Evolutionary conservation across 2,329 filamentous ascomycete genomes (phyloP), one percentile per base, ranked within the genome.

Genomic region (Calonectria pseudoturangicola): DNA sequence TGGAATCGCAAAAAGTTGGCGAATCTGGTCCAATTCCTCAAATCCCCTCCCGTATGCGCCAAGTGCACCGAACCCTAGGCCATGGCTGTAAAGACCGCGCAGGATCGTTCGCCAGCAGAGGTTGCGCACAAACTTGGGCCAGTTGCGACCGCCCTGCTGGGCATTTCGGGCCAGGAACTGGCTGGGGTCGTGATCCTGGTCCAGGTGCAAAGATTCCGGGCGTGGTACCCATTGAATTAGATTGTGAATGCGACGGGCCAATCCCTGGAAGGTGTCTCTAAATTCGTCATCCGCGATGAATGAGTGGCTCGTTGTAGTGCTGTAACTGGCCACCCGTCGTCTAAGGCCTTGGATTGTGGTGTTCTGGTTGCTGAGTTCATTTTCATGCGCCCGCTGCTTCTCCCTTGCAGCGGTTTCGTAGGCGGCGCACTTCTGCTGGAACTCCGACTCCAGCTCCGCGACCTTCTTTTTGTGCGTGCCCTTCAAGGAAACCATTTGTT

Each of bases 241-340:
- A 47, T 75, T 73, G 54, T 72, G 64, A 50, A 75, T 63, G 21
- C 66, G 51, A 0, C 63, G 64, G 5, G 68, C 45, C 27, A 73
- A 51, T 1, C 33, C 45, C 12, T 69, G 60, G 6, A 75, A 67
- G n/a, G 30, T 68, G 39, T 30, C 41, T 15, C 62, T 60, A 30
- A 75, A 41, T 8, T 69, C 68, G 0, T 75, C 68, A 18, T 75
- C 73, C 15, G 68, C 36, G 13, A 71, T 73, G 3, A 65, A 58
- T 1, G 27, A 56, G 21, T 71, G 71, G 28, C 41, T 48, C 0
- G 62, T 62, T 15, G 50, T 66, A 54, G 50, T 68, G 21, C 47
- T 75, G 48, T 75, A 73, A 60, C 30, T 73, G 18, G 71, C 73
- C 68, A 75, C 71, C 18, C 30, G 64, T 16, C 51, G 63, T 27